These are phyloP conservation scores for Hyphodiscus sp. DNA, from an alignment of 2,329 filamentous ascomycete species.

Conservation along the genomic window DNA sequence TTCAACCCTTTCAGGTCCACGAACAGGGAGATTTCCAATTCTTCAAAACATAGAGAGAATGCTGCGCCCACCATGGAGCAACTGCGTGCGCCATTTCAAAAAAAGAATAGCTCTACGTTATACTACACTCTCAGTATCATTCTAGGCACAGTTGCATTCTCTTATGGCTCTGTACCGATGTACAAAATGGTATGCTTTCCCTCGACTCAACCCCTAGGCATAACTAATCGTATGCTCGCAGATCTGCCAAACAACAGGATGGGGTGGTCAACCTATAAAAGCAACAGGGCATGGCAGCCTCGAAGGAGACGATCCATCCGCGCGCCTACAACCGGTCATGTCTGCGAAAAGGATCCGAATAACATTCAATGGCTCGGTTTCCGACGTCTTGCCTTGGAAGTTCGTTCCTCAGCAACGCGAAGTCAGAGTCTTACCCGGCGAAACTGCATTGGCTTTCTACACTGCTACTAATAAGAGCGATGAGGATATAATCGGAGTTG, in stretches of 20 bases:
- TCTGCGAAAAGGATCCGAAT: slow-evolving; percentile 81
- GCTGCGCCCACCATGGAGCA: slow-evolving; percentile 53
- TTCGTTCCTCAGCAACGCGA: slow-evolving; percentile 95
- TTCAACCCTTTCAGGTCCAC: slow-evolving; percentile 21
- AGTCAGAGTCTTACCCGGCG: slow-evolving; percentile 88
- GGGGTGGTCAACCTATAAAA: slow-evolving; percentile 87
- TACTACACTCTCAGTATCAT: slow-evolving; percentile 74
- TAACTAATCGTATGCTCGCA: slow-evolving; percentile 29
- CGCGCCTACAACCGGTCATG: slow-evolving; percentile 73
- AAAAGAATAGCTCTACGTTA: slow-evolving; percentile 63
- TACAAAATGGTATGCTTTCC: slow-evolving; percentile 69
- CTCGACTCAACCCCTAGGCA: not conserved
- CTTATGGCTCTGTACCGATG: slow-evolving; percentile 77
- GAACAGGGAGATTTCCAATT: slow-evolving; percentile 20
- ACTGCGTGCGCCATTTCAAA: slow-evolving; percentile 55
- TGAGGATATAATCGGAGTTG: slow-evolving; percentile 94
- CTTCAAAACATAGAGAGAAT: slow-evolving; percentile 24
- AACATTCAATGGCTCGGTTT: slow-evolving; percentile 93
- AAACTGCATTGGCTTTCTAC: slow-evolving; percentile 96
- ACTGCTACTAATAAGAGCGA: slow-evolving; percentile 88
- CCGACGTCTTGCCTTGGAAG: slow-evolving; percentile 94
- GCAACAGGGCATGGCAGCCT: slow-evolving; percentile 60
- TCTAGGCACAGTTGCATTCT: slow-evolving; percentile 70
- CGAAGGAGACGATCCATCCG: slow-evolving; percentile 58
- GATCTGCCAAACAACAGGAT: slow-evolving; percentile 82